Evolutionary conservation across 164 flowering plant genomes (phyloP).

Genomic region (Annona squamosa): DNA sequence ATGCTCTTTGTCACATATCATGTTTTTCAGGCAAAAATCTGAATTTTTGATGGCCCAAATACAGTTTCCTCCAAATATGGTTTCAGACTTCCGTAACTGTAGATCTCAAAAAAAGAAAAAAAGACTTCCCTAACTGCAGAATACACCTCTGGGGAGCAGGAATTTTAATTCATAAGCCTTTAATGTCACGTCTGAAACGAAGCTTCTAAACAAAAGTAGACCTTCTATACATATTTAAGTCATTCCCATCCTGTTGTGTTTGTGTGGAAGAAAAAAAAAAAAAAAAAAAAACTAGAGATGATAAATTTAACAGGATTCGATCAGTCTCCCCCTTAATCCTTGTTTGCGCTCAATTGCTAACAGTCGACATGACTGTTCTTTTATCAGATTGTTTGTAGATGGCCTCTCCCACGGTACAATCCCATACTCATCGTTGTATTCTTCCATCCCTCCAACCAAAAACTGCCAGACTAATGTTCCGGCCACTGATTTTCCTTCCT

Average conservation of each 20-base stretch:
- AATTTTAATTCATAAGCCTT: too few relatives aligned
- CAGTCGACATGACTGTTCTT: conserved; percentile 63
- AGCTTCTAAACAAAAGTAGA: not conserved
- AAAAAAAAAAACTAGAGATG: not conserved
- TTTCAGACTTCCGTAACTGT: too few relatives aligned
- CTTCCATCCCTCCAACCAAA: conserved; percentile 77
- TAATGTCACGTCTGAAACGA: too few relatives aligned
- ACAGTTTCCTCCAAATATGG: too few relatives aligned
- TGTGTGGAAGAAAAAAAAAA: not conserved
- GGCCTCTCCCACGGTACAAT: conserved; percentile 69
- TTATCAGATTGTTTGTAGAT: conserved; percentile 36
- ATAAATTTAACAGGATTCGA: conserved; percentile 33
- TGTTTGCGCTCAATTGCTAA: conserved; percentile 27
- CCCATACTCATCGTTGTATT: conserved; percentile 69
- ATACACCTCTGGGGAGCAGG: too few relatives aligned
- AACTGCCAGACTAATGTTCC: conserved; percentile 86
- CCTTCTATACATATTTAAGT: not conserved
- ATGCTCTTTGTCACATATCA: too few relatives aligned
- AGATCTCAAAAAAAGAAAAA: too few relatives aligned
- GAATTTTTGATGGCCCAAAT: too few relatives aligned
- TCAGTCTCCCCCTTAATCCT: conserved; percentile 17
- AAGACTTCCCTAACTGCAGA: too few relatives aligned
- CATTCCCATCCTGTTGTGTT: not conserved
- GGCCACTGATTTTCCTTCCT: conserved; percentile 56
- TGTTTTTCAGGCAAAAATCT: too few relatives aligned